phyloP scores from a whole-genome alignment of 345 rosid genomes.

The Gossypioides kirkii region DNA sequence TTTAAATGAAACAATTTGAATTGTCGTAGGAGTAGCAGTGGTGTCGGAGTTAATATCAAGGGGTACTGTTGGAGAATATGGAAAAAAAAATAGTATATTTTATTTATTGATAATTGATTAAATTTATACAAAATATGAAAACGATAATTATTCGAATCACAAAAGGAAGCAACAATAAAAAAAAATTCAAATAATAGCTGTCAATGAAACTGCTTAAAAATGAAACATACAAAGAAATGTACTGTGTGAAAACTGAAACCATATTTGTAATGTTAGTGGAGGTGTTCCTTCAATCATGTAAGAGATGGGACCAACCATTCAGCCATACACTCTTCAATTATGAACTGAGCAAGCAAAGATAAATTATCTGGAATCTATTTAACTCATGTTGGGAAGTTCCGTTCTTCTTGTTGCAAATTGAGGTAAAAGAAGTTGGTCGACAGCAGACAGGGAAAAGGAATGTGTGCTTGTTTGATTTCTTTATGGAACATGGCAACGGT shows the following conservation, averaged over 20 bases:
- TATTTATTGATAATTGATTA: too few species aligned
- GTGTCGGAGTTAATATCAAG: too few species aligned
- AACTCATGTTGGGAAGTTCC: too few species aligned
- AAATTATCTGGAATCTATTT: background rate
- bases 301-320: background rate
- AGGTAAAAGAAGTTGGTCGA: too few species aligned
- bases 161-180: too few species aligned
- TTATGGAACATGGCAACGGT: background rate
- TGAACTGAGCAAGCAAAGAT: background rate
- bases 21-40: too few species aligned
- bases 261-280: background rate
- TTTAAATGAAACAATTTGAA: too few species aligned
- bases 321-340: background rate
- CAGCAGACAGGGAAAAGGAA: background rate
- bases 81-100: too few species aligned
- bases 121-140: too few species aligned
- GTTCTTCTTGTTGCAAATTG: too few species aligned
- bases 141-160: too few species aligned
- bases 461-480: background rate
- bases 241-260: background rate
- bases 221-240: background rate
- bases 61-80: too few species aligned
- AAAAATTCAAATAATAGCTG: background rate
- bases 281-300: conserved; percentile 1
- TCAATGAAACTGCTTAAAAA: background rate